Evolutionary conservation across 345 rosid genomes (phyloP).

Genomic region (Gossypium turneri): DNA sequence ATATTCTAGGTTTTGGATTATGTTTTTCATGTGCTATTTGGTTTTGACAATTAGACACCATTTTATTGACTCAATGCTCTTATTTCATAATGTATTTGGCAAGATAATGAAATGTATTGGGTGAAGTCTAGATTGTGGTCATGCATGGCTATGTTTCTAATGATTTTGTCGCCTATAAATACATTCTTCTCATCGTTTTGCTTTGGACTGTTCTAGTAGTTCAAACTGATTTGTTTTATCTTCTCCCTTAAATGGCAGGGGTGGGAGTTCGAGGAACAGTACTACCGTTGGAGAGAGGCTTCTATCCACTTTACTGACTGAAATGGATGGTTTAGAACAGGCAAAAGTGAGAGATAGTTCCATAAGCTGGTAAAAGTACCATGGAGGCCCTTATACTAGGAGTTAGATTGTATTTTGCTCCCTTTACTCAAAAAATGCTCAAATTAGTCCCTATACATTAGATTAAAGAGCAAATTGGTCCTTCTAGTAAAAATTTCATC

Average conservation of each 20-base stretch:
- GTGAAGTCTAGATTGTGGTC: neutral
- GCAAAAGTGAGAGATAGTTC: conserved; percentile 45
- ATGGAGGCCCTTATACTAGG: too few species aligned
- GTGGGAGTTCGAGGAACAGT: conserved; percentile 62
- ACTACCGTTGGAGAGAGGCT: conserved; percentile 86
- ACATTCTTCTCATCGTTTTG: neutral
- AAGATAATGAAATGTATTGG: neutral
- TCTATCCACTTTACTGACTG: conserved; percentile 81
- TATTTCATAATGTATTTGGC: neutral
- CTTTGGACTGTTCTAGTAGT: neutral
- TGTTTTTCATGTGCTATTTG: neutral
- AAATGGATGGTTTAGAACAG: conserved; percentile 96
- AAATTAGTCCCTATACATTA: too few species aligned
- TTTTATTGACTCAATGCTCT: neutral
- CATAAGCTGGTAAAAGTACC: neutral
- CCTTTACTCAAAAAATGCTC: too few species aligned
- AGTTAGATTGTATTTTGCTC: too few species aligned
- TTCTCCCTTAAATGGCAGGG: conserved; percentile 38
- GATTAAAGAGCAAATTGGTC: too few species aligned
- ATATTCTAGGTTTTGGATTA: neutral
- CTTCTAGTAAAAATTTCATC: too few species aligned
- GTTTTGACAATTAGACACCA: neutral
- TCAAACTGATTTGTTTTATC: neutral
- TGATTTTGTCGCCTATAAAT: neutral
- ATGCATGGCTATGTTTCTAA: neutral